phyloP scores from a whole-genome alignment of 495 filamentous ascomycete genomes.

The Achaetomiella virescens region DNA sequence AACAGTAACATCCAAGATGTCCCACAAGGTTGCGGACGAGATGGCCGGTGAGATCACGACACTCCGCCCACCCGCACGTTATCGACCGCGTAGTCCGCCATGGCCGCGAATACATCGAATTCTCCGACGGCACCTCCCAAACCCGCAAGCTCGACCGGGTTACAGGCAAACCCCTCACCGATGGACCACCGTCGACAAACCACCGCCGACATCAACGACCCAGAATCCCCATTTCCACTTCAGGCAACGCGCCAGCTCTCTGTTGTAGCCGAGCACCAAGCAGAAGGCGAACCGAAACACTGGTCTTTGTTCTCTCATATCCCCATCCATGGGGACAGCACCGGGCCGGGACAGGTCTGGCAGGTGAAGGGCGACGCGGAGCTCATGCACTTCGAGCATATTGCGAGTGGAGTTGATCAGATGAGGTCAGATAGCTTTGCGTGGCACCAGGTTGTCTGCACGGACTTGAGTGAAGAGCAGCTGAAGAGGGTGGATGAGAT shows the following conservation, averaged over 20 bases:
- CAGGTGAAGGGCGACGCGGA: slow-evolving; percentile 15
- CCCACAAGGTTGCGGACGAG: too few species aligned
- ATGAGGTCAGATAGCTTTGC: not conserved
- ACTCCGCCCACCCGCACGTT: not conserved
- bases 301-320: slow-evolving; percentile 3
- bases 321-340: not conserved
- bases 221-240: not conserved
- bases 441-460: slow-evolving; percentile 2
- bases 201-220: not conserved
- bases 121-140: not conserved
- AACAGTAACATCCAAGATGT: too few species aligned
- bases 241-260: not conserved
- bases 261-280: slow-evolving; percentile 10
- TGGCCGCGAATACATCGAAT: not conserved
- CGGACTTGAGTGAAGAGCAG: slow-evolving; percentile 1
- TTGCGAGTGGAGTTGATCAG: slow-evolving; percentile 1
- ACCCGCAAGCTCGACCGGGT: not conserved
- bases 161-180: not conserved
- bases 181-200: not conserved
- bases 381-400: slow-evolving; percentile 11
- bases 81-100: not conserved
- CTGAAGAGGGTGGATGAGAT: slow-evolving; percentile 3
- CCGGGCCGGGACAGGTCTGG: not conserved
- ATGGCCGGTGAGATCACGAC: too few species aligned
- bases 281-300: slow-evolving; percentile 11